Evolutionary conservation across 768 basidiomycete species (phyloP).

Genomic region (Tricholoma bakamatsutake): DNA sequence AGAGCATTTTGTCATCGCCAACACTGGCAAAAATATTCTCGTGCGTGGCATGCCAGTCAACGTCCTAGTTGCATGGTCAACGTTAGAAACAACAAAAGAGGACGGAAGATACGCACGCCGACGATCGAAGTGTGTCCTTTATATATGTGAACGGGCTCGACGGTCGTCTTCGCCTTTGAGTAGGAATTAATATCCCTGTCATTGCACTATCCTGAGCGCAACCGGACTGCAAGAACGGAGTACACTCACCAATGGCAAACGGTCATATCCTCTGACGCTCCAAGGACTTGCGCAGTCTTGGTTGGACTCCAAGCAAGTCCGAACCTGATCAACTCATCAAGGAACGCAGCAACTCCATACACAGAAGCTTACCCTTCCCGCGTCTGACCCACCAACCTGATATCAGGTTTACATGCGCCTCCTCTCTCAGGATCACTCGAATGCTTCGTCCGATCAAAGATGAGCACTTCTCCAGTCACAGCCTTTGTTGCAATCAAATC

Average conservation of each 20-base stretch:
- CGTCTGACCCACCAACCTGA: slow-evolving; percentile 82
- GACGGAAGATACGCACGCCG: slow-evolving; percentile 51
- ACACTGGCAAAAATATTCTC: slow-evolving; percentile 91
- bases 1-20: slow-evolving; percentile 90
- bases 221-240: neutral
- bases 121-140: slow-evolving; percentile 89
- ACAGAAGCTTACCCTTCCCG: slow-evolving; percentile 75
- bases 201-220: slow-evolving; percentile 2
- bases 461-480: slow-evolving; percentile 79
- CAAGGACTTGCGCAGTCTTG: slow-evolving; percentile 79
- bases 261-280: slow-evolving; percentile 93
- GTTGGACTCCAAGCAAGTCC: slow-evolving; percentile 90
- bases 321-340: slow-evolving; percentile 50
- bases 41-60: slow-evolving; percentile 87
- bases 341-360: slow-evolving; percentile 2
- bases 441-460: slow-evolving; percentile 99
- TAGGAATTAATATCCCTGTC: slow-evolving; percentile 90
- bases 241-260: slow-evolving; percentile 81
- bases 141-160: slow-evolving; percentile 85
- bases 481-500: slow-evolving; percentile 96
- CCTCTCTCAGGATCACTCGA: slow-evolving; percentile 86
- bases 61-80: slow-evolving; percentile 54
- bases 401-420: slow-evolving; percentile 85
- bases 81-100: neutral
- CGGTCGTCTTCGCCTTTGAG: slow-evolving; percentile 63